These are phyloP conservation scores for Intubia oerlemansii DNA, from an alignment of 2,329 filamentous ascomycete genomes.

Conservation along the genomic window DNA sequence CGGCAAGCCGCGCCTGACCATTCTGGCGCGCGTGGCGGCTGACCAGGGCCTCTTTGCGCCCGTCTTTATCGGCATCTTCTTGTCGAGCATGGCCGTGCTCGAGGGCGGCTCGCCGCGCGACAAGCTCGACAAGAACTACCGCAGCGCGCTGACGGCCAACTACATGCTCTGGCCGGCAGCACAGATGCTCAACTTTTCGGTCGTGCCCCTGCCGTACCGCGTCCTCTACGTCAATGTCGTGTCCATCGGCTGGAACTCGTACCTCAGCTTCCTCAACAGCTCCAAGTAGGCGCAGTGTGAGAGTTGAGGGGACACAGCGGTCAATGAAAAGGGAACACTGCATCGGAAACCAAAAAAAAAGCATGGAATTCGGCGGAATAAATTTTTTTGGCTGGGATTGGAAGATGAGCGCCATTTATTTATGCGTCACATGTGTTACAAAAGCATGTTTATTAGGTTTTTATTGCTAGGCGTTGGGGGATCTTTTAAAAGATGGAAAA, in stretches of 20 bases:
- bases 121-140: constrained; percentile 53
- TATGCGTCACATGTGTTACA: too few species aligned
- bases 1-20: constrained; percentile 45
- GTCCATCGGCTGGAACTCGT: constrained; percentile 44
- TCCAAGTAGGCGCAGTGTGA: constrained; percentile 3
- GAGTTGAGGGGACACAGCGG: too few species aligned
- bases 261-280: constrained; percentile 40
- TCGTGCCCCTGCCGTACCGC: constrained; percentile 64
- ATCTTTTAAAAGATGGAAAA: too few species aligned
- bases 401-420: too few species aligned
- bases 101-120: constrained; percentile 41
- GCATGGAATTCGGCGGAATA: too few species aligned
- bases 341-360: too few species aligned
- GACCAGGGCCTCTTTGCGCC: constrained; percentile 76
- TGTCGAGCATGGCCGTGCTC: constrained; percentile 65
- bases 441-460: too few species aligned
- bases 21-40: constrained; percentile 52
- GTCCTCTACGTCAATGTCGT: constrained; percentile 75
- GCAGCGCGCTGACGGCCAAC: constrained; percentile 55
- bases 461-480: too few species aligned
- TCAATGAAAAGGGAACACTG: not conserved
- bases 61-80: constrained; percentile 61
- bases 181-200: constrained; percentile 71
- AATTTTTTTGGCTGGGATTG: too few species aligned
- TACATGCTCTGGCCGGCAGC: constrained; percentile 76